Evolutionary conservation across 108 stramenopile genomes (phyloP), one percentile per base, ranked within the genome.

Genomic region (Cyclotella baltica): DNA sequence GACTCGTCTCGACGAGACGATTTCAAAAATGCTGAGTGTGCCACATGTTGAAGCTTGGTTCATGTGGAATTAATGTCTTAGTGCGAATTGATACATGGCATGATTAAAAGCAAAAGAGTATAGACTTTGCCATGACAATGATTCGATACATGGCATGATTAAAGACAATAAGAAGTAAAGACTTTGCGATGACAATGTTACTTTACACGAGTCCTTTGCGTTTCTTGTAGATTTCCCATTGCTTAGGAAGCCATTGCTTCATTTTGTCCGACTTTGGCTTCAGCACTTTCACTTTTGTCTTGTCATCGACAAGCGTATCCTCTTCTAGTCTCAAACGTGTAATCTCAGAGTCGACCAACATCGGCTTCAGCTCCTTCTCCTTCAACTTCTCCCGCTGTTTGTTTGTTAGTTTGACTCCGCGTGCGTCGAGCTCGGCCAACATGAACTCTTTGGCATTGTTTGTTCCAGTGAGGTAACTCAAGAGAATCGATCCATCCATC

Each of bases 141-240:
- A n/a, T n/a, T n/a, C n/a, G n/a, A n/a, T n/a, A n/a, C n/a, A n/a
- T n/a, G n/a, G n/a, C n/a, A n/a, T n/a, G n/a, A n/a, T n/a, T n/a
- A n/a, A n/a, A n/a, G n/a, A n/a, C n/a, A n/a, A n/a, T n/a, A n/a
- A n/a, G n/a, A n/a, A n/a, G n/a, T n/a, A n/a, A n/a, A n/a, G n/a
- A n/a, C n/a, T n/a, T n/a, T n/a, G n/a, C n/a, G n/a, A n/a, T n/a
- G n/a, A n/a, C n/a, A n/a, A n/a, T n/a, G n/a, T n/a, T n/a, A n/a
- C n/a, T n/a, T n/a, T n/a, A 52, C 18, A 52, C 51, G 4, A 52
- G 51, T 4, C 51, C 51, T n/a, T 52, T 52, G 11, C 51, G 51
- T 52, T 52, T n/a, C 19, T 52, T 52, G 51, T 52, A 52, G 51
- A 52, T 52, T n/a, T 52, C 51, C 51, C 51, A 52, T n/a, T 52